phyloP scores from a whole-genome alignment of 352 stramenopile species.

The Globisporangium viniferum region DNA sequence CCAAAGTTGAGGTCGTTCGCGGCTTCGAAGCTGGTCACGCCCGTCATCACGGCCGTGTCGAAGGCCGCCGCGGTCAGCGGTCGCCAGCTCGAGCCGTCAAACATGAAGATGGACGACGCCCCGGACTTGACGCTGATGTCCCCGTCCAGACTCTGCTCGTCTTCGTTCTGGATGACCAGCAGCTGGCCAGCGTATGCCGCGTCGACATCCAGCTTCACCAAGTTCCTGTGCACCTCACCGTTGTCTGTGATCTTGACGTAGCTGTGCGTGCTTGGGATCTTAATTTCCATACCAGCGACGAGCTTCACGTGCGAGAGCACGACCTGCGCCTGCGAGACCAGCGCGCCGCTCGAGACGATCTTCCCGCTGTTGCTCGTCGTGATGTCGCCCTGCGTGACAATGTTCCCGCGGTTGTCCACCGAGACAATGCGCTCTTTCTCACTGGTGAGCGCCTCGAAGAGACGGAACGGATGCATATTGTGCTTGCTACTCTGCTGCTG shows the following conservation, averaged over 20 bases:
- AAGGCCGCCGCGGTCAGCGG: slow-evolving; percentile 66
- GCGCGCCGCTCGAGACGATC: slow-evolving; percentile 45
- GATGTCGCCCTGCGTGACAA: slow-evolving; percentile 53
- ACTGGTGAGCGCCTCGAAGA: slow-evolving; percentile 41
- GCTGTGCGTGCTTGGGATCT: slow-evolving; percentile 59
- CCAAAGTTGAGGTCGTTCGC: slow-evolving; percentile 77
- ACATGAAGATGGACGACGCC: slow-evolving; percentile 62
- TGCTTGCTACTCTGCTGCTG: slow-evolving; percentile 17
- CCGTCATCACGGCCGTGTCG: slow-evolving; percentile 52
- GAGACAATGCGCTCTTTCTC: slow-evolving; percentile 26
- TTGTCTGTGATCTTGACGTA: slow-evolving; percentile 69
- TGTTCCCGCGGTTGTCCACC: slow-evolving; percentile 41
- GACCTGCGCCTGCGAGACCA: slow-evolving; percentile 51
- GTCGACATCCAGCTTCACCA: slow-evolving; percentile 35
- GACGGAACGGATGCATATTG: slow-evolving; percentile 30
- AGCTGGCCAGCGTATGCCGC: slow-evolving; percentile 55
- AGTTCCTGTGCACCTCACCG: slow-evolving; percentile 30
- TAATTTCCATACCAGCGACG: slow-evolving; percentile 29
- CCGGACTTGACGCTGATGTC: slow-evolving; percentile 48
- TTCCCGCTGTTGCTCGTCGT: slow-evolving; percentile 36
- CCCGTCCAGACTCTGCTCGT: slow-evolving; percentile 46
- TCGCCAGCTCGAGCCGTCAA: slow-evolving; percentile 58
- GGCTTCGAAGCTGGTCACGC: slow-evolving; percentile 56
- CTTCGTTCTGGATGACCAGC: slow-evolving; percentile 74
- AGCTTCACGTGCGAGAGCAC: slow-evolving; percentile 48